Percentiles rank a stretch among this genome's conserved stretches.
Evolutionary conservation across 1,284 basidiomycete genomes (phyloP).

Genomic region (Pterulicium gracile): DNA sequence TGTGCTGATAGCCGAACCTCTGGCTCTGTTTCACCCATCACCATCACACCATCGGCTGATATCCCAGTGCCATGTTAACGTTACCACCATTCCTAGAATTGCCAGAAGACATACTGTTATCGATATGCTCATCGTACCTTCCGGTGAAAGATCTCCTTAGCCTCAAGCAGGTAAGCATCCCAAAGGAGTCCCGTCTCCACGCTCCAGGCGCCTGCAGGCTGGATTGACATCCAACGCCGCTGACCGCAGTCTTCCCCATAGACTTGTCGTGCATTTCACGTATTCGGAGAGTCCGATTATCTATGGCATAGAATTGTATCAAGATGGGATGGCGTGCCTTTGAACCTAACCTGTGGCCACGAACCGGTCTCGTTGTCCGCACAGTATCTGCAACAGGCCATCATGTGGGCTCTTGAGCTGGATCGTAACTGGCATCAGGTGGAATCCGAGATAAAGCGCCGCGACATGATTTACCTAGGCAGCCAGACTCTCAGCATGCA

Average conservation of each 20-base stretch:
- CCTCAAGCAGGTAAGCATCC: conserved; percentile 32
- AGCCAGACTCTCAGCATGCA: conserved; percentile 31
- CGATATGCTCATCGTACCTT: conserved; percentile 19
- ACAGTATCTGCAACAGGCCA: conserved; percentile 22
- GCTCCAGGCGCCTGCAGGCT: no score
- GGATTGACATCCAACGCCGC: neutral
- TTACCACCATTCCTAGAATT: conserved; percentile 16
- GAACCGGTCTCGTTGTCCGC: conserved; percentile 18
- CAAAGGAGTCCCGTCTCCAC: neutral
- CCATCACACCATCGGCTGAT: no score
- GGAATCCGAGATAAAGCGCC: conserved; percentile 22
- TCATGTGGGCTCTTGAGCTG: conserved; percentile 33
- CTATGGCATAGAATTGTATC: conserved; percentile 35
- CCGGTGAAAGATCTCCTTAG: conserved; percentile 29
- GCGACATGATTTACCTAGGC: conserved; percentile 24
- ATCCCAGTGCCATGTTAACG: neutral
- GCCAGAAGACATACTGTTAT: conserved; percentile 29
- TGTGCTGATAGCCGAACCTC: no score
- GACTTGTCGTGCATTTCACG: conserved; percentile 45
- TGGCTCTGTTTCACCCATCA: no score
- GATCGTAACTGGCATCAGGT: conserved; percentile 39
- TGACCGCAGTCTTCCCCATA: conserved; percentile 21
- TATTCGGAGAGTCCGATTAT: conserved; percentile 33
- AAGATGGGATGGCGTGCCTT: conserved; percentile 19
- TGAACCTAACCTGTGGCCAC: conserved; percentile 23